A percentile compares a stretch with the other conserved stretches of the same genome.
These are phyloP conservation scores for Penicillium nucicola DNA, from an alignment of 495 filamentous ascomycete species.

Conservation along the genomic window DNA sequence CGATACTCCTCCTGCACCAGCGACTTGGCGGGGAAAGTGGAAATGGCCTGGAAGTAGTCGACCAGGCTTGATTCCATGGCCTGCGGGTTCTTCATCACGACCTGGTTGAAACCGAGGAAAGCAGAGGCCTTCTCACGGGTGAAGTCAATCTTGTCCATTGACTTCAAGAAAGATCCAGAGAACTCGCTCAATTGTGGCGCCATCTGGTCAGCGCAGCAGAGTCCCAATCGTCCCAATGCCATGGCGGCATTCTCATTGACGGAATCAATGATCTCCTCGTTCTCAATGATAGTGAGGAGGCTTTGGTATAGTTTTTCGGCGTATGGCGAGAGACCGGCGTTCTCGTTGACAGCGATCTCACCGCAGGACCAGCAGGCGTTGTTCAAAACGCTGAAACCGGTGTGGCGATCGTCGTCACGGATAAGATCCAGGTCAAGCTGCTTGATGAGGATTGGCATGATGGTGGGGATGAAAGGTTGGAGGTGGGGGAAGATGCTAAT, in stretches of 20 bases:
- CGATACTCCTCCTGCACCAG: conserved; percentile 49
- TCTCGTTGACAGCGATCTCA: conserved; percentile 86
- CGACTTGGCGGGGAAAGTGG: conserved; percentile 63
- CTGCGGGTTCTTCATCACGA: conserved; percentile 82
- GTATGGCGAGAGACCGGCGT: conserved; percentile 75
- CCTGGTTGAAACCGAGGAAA: conserved; percentile 81
- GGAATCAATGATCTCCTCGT: conserved; percentile 80
- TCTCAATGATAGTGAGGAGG: conserved; percentile 73
- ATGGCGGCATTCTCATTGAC: conserved; percentile 95
- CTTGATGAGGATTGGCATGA: conserved; percentile 77
- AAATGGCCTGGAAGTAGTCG: conserved; percentile 82
- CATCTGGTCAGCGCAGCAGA: conserved; percentile 72
- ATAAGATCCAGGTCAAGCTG: conserved; percentile 82
- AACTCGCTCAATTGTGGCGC: conserved; percentile 80
- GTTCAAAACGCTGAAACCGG: conserved; percentile 87
- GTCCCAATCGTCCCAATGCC: conserved; percentile 82
- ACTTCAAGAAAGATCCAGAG: conserved; percentile 73
- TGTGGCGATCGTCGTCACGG: conserved; percentile 68
- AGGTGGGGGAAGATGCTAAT: conserved; percentile 91
- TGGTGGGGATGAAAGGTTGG: conserved; percentile 63
- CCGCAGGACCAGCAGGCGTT: conserved; percentile 98
- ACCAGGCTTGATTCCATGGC: conserved; percentile 84
- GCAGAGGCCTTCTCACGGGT: conserved; percentile 95
- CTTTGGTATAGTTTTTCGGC: conserved; percentile 72
- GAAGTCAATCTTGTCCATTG: conserved; percentile 79